Percentiles rank a stretch among this genome's conserved stretches.
Conservation (phyloP, 805 yeast species). For the Monosporozyma solicola region DNA sequence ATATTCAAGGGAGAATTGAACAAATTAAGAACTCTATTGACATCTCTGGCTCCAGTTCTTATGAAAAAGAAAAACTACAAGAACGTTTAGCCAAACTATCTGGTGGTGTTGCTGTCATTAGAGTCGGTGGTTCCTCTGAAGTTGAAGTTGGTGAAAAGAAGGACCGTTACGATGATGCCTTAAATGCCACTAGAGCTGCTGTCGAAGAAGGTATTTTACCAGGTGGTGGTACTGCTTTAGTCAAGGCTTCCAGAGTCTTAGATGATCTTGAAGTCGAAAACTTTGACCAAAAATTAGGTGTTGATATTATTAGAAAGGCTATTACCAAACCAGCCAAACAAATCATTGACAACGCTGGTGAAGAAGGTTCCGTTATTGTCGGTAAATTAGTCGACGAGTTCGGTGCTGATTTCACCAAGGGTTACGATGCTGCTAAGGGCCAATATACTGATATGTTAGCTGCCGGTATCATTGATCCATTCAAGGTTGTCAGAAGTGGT, state of each 20-base stretch:
- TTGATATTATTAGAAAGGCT: slow-evolving; percentile 84
- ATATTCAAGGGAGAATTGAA: slow-evolving; percentile 78
- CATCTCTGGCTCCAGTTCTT: slow-evolving; percentile 64
- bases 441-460: slow-evolving; percentile 93
- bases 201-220: slow-evolving; percentile 98
- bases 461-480: slow-evolving; percentile 96
- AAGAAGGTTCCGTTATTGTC: slow-evolving; percentile 93
- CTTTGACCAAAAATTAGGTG: slow-evolving; percentile 96
- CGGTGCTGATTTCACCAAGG: slow-evolving; percentile 71
- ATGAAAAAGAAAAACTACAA: slow-evolving; percentile 94
- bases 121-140: slow-evolving; percentile 96
- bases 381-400: slow-evolving; percentile 59
- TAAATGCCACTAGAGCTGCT: slow-evolving; percentile 98
- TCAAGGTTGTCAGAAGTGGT: slow-evolving; percentile 95
- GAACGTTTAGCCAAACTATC: slow-evolving; percentile 95
- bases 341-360: slow-evolving; percentile 94
- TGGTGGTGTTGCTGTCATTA: slow-evolving; percentile 97
- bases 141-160: slow-evolving; percentile 99
- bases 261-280: slow-evolving; percentile 65
- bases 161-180: slow-evolving; percentile 97
- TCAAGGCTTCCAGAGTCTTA: slow-evolving; percentile 78
- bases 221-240: slow-evolving; percentile 98
- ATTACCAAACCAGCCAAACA: slow-evolving; percentile 92
- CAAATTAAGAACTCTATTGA: slow-evolving; percentile 80
- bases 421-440: slow-evolving; percentile 89